phyloP scores from a whole-genome alignment of 352 stramenopile genomes.

The Pythium biforme region DNA sequence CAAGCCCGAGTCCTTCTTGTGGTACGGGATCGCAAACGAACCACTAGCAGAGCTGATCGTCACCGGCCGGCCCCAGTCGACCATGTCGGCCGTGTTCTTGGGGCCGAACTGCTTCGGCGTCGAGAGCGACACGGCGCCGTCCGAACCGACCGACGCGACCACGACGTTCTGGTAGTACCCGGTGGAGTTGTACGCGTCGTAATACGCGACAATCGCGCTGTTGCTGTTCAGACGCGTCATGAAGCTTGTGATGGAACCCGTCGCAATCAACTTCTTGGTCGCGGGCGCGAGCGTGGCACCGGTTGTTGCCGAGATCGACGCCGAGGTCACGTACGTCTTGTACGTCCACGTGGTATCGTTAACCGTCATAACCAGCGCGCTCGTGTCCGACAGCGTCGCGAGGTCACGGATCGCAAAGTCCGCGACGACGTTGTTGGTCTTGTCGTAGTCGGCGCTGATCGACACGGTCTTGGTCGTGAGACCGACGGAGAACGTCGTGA shows the following conservation, averaged over 20 bases:
- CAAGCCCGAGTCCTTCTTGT: conserved; percentile 35
- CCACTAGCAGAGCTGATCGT: conserved; percentile 27
- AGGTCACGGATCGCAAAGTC: conserved; percentile 42
- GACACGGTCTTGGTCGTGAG: conserved; percentile 35
- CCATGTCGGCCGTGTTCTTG: conserved; percentile 22
- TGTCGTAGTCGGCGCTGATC: conserved; percentile 9
- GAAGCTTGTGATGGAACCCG: conserved; percentile 36
- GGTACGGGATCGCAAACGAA: conserved; percentile 58
- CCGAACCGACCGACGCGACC: conserved; percentile 34
- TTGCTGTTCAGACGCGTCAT: conserved; percentile 35
- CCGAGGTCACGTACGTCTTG: conserved; percentile 34
- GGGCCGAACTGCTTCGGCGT: conserved; percentile 31
- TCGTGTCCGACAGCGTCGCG: conserved; percentile 55
- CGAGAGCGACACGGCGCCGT: conserved; percentile 39
- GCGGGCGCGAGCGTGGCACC: conserved; percentile 22
- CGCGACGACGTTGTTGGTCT: conserved; percentile 29
- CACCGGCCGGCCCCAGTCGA: conserved; percentile 38
- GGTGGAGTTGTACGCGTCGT: conserved; percentile 26
- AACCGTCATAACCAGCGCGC: conserved; percentile 36
- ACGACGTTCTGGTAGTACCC: conserved; percentile 40
- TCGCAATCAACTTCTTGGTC: conserved; percentile 30
- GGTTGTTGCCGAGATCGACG: conserved; percentile 22
- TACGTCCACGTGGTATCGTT: conserved; percentile 16
- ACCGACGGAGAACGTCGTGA: conserved; percentile 48
- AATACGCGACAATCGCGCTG: conserved; percentile 51